Conservation (phyloP, 495 filamentous ascomycete genomes). For the Parachaetomium inaequale region DNA sequence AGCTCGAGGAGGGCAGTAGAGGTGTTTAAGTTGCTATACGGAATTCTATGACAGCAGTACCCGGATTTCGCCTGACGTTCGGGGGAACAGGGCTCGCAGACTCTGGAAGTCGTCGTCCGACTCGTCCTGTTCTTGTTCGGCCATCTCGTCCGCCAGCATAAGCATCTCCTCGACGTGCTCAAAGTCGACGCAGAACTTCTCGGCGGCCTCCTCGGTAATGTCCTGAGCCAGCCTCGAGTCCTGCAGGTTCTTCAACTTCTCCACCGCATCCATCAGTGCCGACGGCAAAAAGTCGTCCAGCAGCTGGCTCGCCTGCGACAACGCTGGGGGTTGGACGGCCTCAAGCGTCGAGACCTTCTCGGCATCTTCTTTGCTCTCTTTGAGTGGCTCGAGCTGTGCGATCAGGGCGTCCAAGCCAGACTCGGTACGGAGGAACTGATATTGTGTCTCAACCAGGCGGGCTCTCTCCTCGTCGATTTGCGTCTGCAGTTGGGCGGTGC, state of each 20-base stretch:
- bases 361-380: conserved; percentile 37
- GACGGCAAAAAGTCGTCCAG: conserved; percentile 91
- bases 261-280: conserved; percentile 84
- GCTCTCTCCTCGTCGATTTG: conserved; percentile 39
- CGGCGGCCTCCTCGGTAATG: conserved; percentile 79
- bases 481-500: conserved; percentile 44
- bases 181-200: conserved; percentile 85
- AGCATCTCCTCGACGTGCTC: conserved; percentile 72
- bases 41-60: conserved; percentile 60
- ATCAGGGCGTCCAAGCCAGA: conserved; percentile 75
- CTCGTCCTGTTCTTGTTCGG: conserved; percentile 38
- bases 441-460: conserved; percentile 56
- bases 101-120: conserved; percentile 42
- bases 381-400: conserved; percentile 47
- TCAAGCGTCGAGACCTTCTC: conserved; percentile 40
- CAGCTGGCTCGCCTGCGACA: conserved; percentile 65
- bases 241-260: conserved; percentile 69
- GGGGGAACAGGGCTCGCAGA: conserved; percentile 68
- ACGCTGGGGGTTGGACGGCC: conserved; percentile 58
- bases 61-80: conserved; percentile 80
- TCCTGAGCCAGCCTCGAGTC: conserved; percentile 65
- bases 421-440: conserved; percentile 63
- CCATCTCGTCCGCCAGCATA: conserved; percentile 44
- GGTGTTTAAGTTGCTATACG: background rate
- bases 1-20: no score